Percentiles rank a stretch among this genome's conserved stretches.
Conservation (phyloP, 495 filamentous ascomycete species). For the Pseudotulostoma volvatum region DNA sequence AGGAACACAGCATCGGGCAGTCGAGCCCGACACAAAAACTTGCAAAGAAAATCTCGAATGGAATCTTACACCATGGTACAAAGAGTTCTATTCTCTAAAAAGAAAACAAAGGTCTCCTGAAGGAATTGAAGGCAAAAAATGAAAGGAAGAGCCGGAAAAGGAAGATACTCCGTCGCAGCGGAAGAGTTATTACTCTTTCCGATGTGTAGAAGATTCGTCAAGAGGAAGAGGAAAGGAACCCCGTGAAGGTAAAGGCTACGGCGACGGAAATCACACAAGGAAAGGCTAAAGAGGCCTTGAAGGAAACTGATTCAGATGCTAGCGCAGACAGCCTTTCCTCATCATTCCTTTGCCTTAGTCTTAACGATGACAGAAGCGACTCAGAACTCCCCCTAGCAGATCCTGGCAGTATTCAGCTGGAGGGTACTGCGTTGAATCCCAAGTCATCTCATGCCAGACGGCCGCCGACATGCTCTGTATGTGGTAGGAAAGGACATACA, state of each 20-base stretch:
- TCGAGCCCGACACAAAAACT: not conserved
- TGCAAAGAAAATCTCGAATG: not conserved
- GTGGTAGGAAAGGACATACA: not conserved
- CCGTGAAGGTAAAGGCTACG: not conserved
- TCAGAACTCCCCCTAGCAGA: not conserved
- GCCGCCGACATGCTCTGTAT: not conserved
- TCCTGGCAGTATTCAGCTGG: not conserved
- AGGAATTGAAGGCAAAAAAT: not conserved
- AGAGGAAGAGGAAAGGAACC: not conserved
- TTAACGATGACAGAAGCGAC: not conserved
- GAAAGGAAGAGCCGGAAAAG: not conserved
- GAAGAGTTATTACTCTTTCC: constrained; percentile 5
- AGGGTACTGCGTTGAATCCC: too few relatives aligned
- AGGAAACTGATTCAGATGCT: not conserved
- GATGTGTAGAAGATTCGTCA: not conserved
- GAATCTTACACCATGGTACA: not conserved
- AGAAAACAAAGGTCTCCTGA: not conserved
- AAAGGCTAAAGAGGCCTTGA: not conserved
- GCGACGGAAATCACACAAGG: not conserved
- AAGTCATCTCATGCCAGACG: too few relatives aligned
- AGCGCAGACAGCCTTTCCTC: not conserved
- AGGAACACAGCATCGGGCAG: not conserved
- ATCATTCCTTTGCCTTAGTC: too few relatives aligned
- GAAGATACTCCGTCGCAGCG: not conserved
- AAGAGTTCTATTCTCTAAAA: not conserved